Evolutionary conservation across 1,284 basidiomycete species (phyloP), one percentile per base, ranked within the genome.

Genomic region (Ceratobasidium sp.): DNA sequence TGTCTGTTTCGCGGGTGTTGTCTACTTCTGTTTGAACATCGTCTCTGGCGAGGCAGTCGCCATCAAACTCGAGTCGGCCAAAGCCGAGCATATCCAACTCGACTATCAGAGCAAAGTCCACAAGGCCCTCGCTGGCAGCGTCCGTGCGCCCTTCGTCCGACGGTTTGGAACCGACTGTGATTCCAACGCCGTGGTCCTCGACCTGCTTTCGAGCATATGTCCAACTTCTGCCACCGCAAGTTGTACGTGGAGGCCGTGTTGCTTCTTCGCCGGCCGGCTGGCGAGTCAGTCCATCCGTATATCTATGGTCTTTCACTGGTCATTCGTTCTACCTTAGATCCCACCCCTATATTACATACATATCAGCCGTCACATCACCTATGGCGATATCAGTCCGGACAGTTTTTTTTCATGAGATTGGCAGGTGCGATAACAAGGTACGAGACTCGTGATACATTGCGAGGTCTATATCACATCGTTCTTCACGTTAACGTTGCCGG

Each of bases 21-120:
- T 99, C 86, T 99, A 99, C 87, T 95, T 99, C 80, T 98, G 98
- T 80, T 97, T 98, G 87, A 99, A 99, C 90, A 98, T 99, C 88
- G 98, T 99, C 85, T 98, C 97, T n/a, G 97, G 97, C 70, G 97
- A 99, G 86, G 97, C 99, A 86, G 98, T 99, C 79, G 98, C 97
- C 84, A 99, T 99, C 91, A 99, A 99, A 89, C 94, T 99, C 83
- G 98, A 99, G 88, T 98, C 97, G 0, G 96, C 99, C 87, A 99
- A 99, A 88, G 97, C 98, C 82, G 99, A 99, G 88, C 97, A 99
- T 84, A 97, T 97, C 20, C 98, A 99, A 87, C 94, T 99, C 83
- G 97, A 99, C 87, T 99, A 99, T 85, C 97, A 99, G 87, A 96
- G 93, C 82, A 97, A 97, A 87, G 95, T 97, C 69, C 96, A 96